Percentiles rank a stretch among this genome's conserved stretches.
phyloP scores from a whole-genome alignment of 208 protist genomes.

The Wallacemonas sp. region DNA sequence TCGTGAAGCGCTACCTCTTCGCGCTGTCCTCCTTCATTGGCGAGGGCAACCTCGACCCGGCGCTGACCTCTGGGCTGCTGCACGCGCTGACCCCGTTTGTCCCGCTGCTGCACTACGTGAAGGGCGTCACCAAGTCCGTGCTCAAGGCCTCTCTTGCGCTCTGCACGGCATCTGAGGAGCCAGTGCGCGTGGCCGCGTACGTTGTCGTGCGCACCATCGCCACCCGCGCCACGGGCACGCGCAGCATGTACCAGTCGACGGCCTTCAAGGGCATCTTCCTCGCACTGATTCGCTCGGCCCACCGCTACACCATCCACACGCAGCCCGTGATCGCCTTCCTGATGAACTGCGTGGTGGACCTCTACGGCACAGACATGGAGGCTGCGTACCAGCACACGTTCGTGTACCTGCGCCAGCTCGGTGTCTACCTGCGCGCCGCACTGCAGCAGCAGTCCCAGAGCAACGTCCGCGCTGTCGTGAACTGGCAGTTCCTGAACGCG shows the following conservation, averaged over 20 bases:
- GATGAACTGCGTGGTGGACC: slow-evolving; percentile 94
- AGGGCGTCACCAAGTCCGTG: slow-evolving; percentile 78
- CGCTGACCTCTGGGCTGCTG: slow-evolving; percentile 65
- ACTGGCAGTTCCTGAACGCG: slow-evolving; percentile 97
- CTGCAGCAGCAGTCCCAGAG: slow-evolving; percentile 90
- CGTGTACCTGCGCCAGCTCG: slow-evolving; percentile 97
- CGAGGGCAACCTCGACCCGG: slow-evolving; percentile 61
- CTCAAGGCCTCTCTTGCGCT: slow-evolving; percentile 72
- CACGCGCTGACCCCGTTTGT: slow-evolving; percentile 84
- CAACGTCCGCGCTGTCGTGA: slow-evolving; percentile 94
- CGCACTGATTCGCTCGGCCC: slow-evolving; percentile 83
- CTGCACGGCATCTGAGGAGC: slow-evolving; percentile 75
- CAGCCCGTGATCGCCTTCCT: slow-evolving; percentile 89
- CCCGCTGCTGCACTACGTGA: slow-evolving; percentile 87
- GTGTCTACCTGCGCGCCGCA: slow-evolving; percentile 95
- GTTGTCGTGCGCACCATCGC: slow-evolving; percentile 87
- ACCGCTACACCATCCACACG: slow-evolving; percentile 81
- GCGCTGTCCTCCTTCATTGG: slow-evolving; percentile 60
- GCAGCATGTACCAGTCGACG: slow-evolving; percentile 90
- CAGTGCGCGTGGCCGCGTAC: slow-evolving; percentile 83
- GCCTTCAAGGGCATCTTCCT: slow-evolving; percentile 94
- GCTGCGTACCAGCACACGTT: slow-evolving; percentile 95
- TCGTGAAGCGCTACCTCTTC: slow-evolving; percentile 76
- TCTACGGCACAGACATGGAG: slow-evolving; percentile 94
- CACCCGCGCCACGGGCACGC: slow-evolving; percentile 82